These are phyloP conservation scores for Ascochyta viciae-villosae DNA, from an alignment of 2,329 filamentous ascomycete genomes.

Conservation along the genomic window DNA sequence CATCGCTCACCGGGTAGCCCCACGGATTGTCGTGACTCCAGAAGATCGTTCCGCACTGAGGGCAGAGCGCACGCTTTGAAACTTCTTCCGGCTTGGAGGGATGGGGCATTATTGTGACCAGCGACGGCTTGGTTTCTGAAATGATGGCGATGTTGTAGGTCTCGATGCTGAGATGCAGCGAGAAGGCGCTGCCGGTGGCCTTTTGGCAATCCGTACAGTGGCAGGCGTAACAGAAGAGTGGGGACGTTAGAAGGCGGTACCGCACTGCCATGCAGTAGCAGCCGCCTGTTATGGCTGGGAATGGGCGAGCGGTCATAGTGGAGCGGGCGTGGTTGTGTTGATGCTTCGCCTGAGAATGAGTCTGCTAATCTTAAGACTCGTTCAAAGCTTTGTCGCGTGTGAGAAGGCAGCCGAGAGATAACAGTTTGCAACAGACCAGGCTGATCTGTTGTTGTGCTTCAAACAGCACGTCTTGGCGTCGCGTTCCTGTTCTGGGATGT, in stretches of 20 bases:
- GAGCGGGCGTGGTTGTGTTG: background rate
- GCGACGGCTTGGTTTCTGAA: constrained; percentile 20
- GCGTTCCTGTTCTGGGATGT: background rate
- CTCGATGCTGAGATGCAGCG: constrained; percentile 34
- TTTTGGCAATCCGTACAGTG: constrained; percentile 43
- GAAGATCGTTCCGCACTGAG: constrained; percentile 29
- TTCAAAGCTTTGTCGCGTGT: background rate
- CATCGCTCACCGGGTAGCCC: constrained; percentile 17
- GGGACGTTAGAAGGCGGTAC: constrained; percentile 37
- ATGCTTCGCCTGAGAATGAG: no score
- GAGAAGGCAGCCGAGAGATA: background rate
- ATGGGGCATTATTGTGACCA: background rate
- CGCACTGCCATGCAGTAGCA: constrained; percentile 35
- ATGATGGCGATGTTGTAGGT: constrained; percentile 28
- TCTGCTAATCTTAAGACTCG: no score
- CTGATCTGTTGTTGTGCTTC: background rate
- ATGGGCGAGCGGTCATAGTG: constrained; percentile 25
- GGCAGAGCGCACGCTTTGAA: constrained; percentile 22
- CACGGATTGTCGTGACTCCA: constrained; percentile 26
- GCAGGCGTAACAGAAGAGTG: constrained; percentile 42
- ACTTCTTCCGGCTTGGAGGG: background rate
- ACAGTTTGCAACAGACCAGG: background rate
- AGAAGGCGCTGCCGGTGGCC: constrained; percentile 33
- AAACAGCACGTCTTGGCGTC: background rate
- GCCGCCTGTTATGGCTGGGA: constrained; percentile 40